Evolutionary conservation across 495 filamentous ascomycete species (phyloP), one percentile per base, ranked within the genome.

Genomic region (Chlorociboria aeruginascens): DNA sequence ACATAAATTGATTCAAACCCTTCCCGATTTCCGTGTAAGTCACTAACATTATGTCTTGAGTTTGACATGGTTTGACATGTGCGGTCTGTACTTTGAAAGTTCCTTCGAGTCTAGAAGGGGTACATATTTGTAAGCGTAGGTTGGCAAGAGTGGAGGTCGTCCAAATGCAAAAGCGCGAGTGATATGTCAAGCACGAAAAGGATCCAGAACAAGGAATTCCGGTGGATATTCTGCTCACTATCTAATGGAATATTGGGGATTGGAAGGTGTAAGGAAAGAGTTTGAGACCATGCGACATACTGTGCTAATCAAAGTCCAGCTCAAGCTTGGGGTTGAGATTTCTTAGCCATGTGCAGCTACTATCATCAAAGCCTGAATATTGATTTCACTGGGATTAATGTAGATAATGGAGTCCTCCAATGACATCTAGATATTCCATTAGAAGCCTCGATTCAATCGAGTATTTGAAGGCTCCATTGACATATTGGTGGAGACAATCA

Each of bases 241-340:
- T 13, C 17, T 11, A 40, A 8, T 10, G 39, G 30, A 28, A 42
- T 32, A n/a, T 29, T 25, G 16, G 2, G 14, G 1, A 45, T 48
- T 44, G 36, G 42, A n/a, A 28, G 42, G 44, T 61, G 58, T 7
- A 63, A 30, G 4, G 46, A 50, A 1, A 63, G 33, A 10, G 60
- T 53, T 43, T 63, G 52, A 3, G 60, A n/a, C 55, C 45, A 59
- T 56, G 2, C 51, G 58, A 41, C 60, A 63, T 9, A 58, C 58
- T 40, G 59, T 53, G 14, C 54, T 48, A 3, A 60, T 49, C 1
- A 63, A 36, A 46, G 58, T 61, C 60, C 55, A 63, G 14, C 58
- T 61, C 7, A 59, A 16, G 34, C 58, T 63, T 9, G 60, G 60
- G n/a, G 60, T 45, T 14, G 53, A 49, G 31, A 47, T 61, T 20